These are phyloP conservation scores for Cucumis cinereus DNA, from an alignment of 306 rosid species.

Conservation along the genomic window DNA sequence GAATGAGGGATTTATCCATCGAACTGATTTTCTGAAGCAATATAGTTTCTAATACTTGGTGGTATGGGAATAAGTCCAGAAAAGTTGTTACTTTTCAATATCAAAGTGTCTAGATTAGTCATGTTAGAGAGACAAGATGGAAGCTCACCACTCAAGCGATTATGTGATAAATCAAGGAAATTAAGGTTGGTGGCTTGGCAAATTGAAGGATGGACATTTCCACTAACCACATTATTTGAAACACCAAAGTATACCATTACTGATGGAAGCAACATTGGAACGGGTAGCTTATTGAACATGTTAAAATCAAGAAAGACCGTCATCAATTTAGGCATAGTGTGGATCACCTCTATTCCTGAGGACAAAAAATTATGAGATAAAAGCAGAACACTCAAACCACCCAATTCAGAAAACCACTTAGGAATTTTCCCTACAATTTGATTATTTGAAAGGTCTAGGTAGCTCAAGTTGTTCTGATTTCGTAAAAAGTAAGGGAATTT, in stretches of 20 bases:
- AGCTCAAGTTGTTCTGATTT: neutral
- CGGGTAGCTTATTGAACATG: constrained; percentile 14
- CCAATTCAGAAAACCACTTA: constrained; percentile 3
- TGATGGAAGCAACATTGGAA: neutral
- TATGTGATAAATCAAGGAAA: constrained; percentile 3
- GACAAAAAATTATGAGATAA: neutral
- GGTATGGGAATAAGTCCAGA: constrained; percentile 10
- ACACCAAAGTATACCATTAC: neutral
- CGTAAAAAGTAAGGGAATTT: constrained; percentile 12
- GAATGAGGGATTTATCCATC: constrained; percentile 5
- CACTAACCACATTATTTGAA: constrained; percentile 18
- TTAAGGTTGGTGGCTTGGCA: neutral
- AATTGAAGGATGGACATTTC: constrained; percentile 7
- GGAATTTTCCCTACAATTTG: constrained; percentile 12
- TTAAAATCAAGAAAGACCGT: neutral
- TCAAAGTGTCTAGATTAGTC: neutral
- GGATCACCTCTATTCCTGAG: neutral
- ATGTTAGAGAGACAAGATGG: constrained; percentile 17
- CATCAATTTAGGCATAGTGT: neutral
- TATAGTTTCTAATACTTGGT: neutral
- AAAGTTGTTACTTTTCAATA: constrained; percentile 20
- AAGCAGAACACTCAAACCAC: neutral
- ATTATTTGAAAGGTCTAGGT: constrained; percentile 12
- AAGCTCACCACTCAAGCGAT: constrained; percentile 7
- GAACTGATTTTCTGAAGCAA: constrained; percentile 19